These are phyloP conservation scores for Decorospora gaudefroyi DNA, from an alignment of 2,329 filamentous ascomycete genomes.

Conservation along the genomic window DNA sequence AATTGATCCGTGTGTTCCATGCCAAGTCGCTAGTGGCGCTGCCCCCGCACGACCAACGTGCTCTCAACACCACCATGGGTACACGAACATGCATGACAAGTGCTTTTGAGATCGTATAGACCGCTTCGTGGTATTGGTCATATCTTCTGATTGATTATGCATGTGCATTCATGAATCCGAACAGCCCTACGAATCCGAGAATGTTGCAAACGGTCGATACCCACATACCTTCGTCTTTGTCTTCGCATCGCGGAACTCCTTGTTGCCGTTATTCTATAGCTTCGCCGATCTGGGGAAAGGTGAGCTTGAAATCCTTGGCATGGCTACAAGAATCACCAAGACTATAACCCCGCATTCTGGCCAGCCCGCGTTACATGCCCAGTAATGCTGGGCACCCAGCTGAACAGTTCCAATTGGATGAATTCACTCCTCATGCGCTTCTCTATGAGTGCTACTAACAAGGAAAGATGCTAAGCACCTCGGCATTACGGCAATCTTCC, in stretches of 20 bases:
- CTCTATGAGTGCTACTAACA: background rate
- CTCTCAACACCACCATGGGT: too few relatives aligned
- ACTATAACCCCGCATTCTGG: conserved; percentile 25
- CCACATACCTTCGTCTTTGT: background rate
- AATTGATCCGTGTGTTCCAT: conserved; percentile 8
- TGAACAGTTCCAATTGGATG: conserved; percentile 3
- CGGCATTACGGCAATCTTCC: conserved; percentile 3
- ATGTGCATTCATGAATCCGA: too few relatives aligned
- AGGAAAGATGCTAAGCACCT: background rate
- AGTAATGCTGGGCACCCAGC: conserved; percentile 6
- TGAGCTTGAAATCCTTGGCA: conserved; percentile 1
- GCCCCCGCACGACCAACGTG: too few relatives aligned
- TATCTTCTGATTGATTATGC: too few relatives aligned
- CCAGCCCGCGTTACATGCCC: conserved; percentile 6
- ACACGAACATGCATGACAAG: too few relatives aligned
- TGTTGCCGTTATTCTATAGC: background rate
- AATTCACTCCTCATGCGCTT: background rate
- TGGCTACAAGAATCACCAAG: conserved; percentile 12
- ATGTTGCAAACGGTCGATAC: background rate
- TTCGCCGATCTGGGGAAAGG: background rate
- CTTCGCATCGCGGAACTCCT: background rate
- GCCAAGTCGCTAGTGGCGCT: conserved; percentile 9
- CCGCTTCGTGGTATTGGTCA: too few relatives aligned
- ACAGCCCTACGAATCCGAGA: too few relatives aligned
- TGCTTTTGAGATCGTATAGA: background rate